Conservation (phyloP, 1,284 basidiomycete species). For the Fomes fomentarius region DNA sequence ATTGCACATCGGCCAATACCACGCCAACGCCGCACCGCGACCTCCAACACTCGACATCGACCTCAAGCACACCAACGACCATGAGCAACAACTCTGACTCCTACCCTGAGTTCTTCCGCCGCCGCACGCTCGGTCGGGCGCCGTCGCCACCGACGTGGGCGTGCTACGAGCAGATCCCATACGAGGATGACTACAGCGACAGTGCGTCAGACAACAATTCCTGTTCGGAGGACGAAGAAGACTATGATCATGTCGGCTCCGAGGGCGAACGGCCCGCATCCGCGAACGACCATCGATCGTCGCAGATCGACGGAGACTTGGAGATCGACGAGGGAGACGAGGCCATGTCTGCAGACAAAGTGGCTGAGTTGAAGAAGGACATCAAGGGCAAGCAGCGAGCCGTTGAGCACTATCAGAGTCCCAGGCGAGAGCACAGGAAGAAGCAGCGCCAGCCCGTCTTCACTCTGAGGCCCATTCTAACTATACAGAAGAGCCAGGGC, state of each 20-base stretch:
- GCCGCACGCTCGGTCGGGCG: slow-evolving; percentile 73
- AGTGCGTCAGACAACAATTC: slow-evolving; percentile 50
- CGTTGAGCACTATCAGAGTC: slow-evolving; percentile 57
- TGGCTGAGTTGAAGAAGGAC: slow-evolving; percentile 53
- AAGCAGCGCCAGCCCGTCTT: slow-evolving; percentile 59
- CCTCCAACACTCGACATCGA: slow-evolving; percentile 11
- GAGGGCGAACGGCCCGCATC: slow-evolving; percentile 33
- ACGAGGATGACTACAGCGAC: slow-evolving; percentile 48
- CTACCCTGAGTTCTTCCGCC: slow-evolving; percentile 58
- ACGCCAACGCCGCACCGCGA: slow-evolving; percentile 6
- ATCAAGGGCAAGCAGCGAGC: slow-evolving; percentile 81
- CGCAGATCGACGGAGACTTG: slow-evolving; percentile 54
- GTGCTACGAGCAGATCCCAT: slow-evolving; percentile 84
- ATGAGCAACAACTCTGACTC: slow-evolving; percentile 40
- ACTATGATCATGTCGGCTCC: slow-evolving; percentile 46
- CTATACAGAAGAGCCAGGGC: slow-evolving; percentile 83
- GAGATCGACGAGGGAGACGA: slow-evolving; percentile 54
- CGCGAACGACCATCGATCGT: slow-evolving; percentile 38
- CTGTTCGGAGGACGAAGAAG: slow-evolving; percentile 74
- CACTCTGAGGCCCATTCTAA: slow-evolving; percentile 76
- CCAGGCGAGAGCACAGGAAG: slow-evolving; percentile 55
- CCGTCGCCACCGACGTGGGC: slow-evolving; percentile 83
- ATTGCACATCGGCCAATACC: background rate
- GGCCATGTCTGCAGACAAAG: slow-evolving; percentile 39
- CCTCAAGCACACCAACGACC: slow-evolving; percentile 21